phyloP scores from a whole-genome alignment of 2,329 filamentous ascomycete species.

The Monilinia laxa region DNA sequence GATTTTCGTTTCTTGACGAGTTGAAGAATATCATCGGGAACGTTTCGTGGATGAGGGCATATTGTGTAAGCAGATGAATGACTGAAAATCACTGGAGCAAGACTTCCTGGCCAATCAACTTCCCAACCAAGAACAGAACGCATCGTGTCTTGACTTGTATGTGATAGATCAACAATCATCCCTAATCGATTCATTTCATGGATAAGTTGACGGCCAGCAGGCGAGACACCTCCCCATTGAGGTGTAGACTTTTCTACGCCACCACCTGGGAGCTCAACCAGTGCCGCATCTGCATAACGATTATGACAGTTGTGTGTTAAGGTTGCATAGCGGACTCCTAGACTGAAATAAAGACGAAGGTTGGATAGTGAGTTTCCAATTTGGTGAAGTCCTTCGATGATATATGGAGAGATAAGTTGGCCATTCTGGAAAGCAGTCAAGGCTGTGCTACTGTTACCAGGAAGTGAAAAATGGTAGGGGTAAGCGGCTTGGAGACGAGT shows the following conservation, averaged over 20 bases:
- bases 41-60: slow-evolving; percentile 87
- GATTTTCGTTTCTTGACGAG: slow-evolving; percentile 72
- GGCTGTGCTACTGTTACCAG: slow-evolving; percentile 59
- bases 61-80: slow-evolving; percentile 80
- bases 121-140: slow-evolving; percentile 70
- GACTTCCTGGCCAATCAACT: slow-evolving; percentile 65
- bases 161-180: slow-evolving; percentile 88
- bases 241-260: slow-evolving; percentile 47
- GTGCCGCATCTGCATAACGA: slow-evolving; percentile 79
- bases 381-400: slow-evolving; percentile 87
- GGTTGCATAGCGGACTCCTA: slow-evolving; percentile 85
- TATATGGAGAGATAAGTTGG: slow-evolving; percentile 73
- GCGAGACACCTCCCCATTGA: slow-evolving; percentile 70
- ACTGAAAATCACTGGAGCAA: slow-evolving; percentile 83
- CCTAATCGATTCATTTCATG: slow-evolving; percentile 92
- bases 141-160: slow-evolving; percentile 80
- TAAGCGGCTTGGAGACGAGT: slow-evolving; percentile 62
- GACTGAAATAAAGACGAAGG: slow-evolving; percentile 69
- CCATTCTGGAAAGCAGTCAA: slow-evolving; percentile 58
- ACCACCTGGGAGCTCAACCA: slow-evolving; percentile 53
- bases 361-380: slow-evolving; percentile 82
- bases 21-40: slow-evolving; percentile 77
- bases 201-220: slow-evolving; percentile 66
- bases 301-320: slow-evolving; percentile 95
- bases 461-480: slow-evolving; percentile 67